Conservation (phyloP, 352 stramenopile species). For the Globisporangium acanthophoron region DNA sequence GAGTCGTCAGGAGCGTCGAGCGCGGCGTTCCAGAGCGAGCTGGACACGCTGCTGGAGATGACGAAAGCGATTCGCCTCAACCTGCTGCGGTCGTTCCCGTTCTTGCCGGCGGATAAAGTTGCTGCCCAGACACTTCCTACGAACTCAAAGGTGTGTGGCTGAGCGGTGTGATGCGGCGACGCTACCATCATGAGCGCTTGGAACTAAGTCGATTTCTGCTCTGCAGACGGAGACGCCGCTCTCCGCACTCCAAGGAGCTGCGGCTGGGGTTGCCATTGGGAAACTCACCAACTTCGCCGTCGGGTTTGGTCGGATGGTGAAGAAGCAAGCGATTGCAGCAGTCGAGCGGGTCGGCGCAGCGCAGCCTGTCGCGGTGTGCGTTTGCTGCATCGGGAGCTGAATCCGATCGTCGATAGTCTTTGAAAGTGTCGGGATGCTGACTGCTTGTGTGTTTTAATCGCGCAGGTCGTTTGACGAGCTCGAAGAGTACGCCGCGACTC, state of each 20-base stretch:
- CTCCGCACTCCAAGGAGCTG: constrained; percentile 8
- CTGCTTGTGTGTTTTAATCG: neutral
- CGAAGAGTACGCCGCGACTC: constrained; percentile 63
- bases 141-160: constrained; percentile 3
- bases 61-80: constrained; percentile 37
- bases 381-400: neutral
- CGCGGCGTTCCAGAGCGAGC: constrained; percentile 41
- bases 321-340: constrained; percentile 78
- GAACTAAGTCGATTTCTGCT: neutral
- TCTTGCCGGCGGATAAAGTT: constrained; percentile 30
- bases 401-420: neutral
- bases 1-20: constrained; percentile 41
- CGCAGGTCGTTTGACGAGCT: constrained; percentile 47
- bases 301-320: constrained; percentile 79
- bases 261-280: constrained; percentile 34
- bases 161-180: neutral
- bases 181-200: neutral
- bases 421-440: too few species aligned
- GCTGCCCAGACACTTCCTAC: neutral
- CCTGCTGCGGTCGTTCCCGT: constrained; percentile 56
- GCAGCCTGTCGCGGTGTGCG: constrained; percentile 46
- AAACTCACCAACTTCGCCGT: constrained; percentile 79
- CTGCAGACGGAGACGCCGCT: neutral
- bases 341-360: constrained; percentile 71
- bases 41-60: constrained; percentile 53